A percentile compares a stretch with the other conserved stretches of the same genome.
These are phyloP conservation scores for Xylariaceae sp. DNA, from an alignment of 2,329 filamentous ascomycete genomes.

Conservation along the genomic window DNA sequence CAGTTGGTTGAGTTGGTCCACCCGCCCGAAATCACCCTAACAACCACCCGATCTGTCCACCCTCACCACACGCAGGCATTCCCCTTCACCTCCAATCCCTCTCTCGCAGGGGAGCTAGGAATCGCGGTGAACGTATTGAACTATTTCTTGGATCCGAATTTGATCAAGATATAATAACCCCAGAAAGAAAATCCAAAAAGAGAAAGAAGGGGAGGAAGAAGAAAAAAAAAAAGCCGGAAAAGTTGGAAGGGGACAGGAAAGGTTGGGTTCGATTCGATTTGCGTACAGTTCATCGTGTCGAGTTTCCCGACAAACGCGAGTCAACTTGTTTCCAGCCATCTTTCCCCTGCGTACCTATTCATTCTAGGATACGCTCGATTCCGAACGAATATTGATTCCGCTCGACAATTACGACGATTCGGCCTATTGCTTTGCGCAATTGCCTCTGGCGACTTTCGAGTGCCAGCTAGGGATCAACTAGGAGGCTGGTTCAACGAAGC, in stretches of 20 bases:
- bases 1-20: slow-evolving; percentile 10
- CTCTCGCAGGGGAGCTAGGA: slow-evolving; percentile 6
- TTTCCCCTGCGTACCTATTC: not conserved
- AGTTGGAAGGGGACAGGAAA: not conserved
- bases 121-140: not conserved
- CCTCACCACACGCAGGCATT: slow-evolving; percentile 12
- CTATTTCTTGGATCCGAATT: slow-evolving; percentile 22
- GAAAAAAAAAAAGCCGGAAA: not conserved
- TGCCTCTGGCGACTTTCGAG: too few relatives aligned
- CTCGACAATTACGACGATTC: not conserved
- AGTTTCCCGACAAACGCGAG: not conserved
- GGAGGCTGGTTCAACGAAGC: slow-evolving; percentile 2
- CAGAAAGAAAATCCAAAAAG: too few relatives aligned
- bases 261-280: not conserved
- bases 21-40: slow-evolving; percentile 26
- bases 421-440: not conserved
- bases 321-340: not conserved
- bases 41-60: slow-evolving; percentile 23
- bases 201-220: slow-evolving; percentile 20
- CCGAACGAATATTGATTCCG: not conserved
- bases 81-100: slow-evolving; percentile 12
- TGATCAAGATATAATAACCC: slow-evolving; percentile 20
- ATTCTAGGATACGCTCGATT: not conserved
- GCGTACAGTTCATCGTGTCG: not conserved
- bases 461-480: not conserved